Percentiles rank a stretch among this genome's conserved stretches.
Evolutionary conservation across 2,329 filamentous ascomycete genomes (phyloP).

Genomic region (Anisogramma anomala): DNA sequence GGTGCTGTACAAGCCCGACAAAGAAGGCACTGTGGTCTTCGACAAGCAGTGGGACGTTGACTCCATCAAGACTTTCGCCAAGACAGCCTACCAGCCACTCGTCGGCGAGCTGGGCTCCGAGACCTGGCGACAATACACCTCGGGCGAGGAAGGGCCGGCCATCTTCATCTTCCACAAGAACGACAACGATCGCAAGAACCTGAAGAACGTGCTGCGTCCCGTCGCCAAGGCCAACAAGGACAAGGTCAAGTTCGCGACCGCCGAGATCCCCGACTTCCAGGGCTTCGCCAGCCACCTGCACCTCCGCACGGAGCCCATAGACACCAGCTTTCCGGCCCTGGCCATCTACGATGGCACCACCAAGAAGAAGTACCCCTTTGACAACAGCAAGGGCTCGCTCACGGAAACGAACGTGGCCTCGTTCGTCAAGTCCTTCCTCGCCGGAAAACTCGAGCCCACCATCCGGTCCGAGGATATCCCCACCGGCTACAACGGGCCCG

Average conservation of each 20-base stretch:
- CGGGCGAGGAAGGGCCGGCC: slow-evolving; percentile 69
- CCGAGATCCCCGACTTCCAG: slow-evolving; percentile 87
- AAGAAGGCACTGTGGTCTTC: slow-evolving; percentile 86
- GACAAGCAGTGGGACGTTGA: slow-evolving; percentile 70
- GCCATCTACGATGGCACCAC: slow-evolving; percentile 91
- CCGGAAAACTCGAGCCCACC: slow-evolving; percentile 83
- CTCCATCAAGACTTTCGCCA: slow-evolving; percentile 71
- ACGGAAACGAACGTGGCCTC: slow-evolving; percentile 56
- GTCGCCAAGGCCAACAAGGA: slow-evolving; percentile 88
- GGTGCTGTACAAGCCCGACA: slow-evolving; percentile 94
- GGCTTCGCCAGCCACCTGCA: slow-evolving; percentile 95
- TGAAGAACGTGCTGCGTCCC: slow-evolving; percentile 67
- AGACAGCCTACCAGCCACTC: slow-evolving; percentile 73
- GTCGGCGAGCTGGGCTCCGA: slow-evolving; percentile 94
- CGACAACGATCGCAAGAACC: slow-evolving; percentile 69
- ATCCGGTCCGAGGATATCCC: slow-evolving; percentile 98
- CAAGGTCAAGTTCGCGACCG: slow-evolving; percentile 93
- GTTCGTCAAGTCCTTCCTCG: slow-evolving; percentile 77
- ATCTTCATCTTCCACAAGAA: slow-evolving; percentile 97
- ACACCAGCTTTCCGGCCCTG: slow-evolving; percentile 73
- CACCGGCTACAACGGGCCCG: slow-evolving; percentile 80
- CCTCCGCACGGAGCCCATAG: slow-evolving; percentile 67
- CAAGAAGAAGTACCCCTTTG: slow-evolving; percentile 94
- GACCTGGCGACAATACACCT: slow-evolving; percentile 92
- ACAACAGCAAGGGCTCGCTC: slow-evolving; percentile 68